Percentiles rank a stretch among this genome's conserved stretches.
Evolutionary conservation across 1,139 yeast species (phyloP).

Genomic region (Ogataea hybrid): DNA sequence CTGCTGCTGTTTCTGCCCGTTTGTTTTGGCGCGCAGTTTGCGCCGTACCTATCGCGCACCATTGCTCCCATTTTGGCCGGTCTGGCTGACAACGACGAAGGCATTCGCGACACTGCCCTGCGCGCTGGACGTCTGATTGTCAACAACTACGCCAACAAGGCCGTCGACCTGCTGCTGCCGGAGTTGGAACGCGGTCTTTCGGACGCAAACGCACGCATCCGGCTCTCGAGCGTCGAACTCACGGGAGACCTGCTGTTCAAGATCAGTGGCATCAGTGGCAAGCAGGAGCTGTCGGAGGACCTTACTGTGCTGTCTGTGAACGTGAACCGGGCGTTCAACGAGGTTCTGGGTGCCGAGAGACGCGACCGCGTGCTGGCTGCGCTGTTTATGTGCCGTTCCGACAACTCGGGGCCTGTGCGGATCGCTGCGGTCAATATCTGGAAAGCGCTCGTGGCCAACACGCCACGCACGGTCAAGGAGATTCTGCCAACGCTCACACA

Average conservation of each 20-base stretch:
- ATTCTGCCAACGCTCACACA: conserved; percentile 81
- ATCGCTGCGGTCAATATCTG: conserved; percentile 93
- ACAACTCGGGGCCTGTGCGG: conserved; percentile 83
- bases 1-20: conserved; percentile 86
- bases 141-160: conserved; percentile 86
- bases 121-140: conserved; percentile 93
- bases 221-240: conserved; percentile 91
- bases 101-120: conserved; percentile 83
- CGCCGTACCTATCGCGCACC: conserved; percentile 81
- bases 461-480: conserved; percentile 95
- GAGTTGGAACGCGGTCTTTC: conserved; percentile 90
- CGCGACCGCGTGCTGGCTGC: conserved; percentile 84
- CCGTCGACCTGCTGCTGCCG: conserved; percentile 90
- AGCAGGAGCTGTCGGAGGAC: conserved; percentile 63
- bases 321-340: conserved; percentile 66
- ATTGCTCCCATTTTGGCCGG: conserved; percentile 91
- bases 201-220: conserved; percentile 79
- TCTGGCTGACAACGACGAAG: conserved; percentile 85
- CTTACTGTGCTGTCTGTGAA: conserved; percentile 55
- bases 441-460: conserved; percentile 94
- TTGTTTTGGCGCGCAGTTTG: conserved; percentile 88
- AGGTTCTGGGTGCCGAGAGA: conserved; percentile 81
- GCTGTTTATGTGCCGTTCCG: conserved; percentile 90
- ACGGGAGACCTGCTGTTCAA: conserved; percentile 97
- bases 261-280: conserved; percentile 84